phyloP scores from a whole-genome alignment of 2,329 filamentous ascomycete genomes.

The Calonectria multiphialidica region DNA sequence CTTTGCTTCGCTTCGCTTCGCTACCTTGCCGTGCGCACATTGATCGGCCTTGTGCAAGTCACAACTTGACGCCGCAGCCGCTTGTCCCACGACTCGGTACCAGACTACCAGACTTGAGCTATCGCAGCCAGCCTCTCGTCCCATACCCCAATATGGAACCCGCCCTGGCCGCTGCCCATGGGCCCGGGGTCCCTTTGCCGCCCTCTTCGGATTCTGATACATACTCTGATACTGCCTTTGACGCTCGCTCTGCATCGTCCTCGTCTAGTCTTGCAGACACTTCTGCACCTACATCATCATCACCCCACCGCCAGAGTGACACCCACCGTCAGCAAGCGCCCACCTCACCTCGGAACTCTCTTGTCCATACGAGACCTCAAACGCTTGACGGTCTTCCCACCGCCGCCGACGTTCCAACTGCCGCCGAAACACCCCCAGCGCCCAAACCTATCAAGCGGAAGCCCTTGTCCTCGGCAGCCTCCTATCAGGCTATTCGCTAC shows the following conservation, averaged over 20 bases:
- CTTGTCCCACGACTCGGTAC: constrained; percentile 13
- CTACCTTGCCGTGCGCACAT: constrained; percentile 7
- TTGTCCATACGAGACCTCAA: constrained; percentile 41
- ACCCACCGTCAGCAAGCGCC: constrained; percentile 25
- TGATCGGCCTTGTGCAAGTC: constrained; percentile 20
- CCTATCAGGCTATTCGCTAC: constrained; percentile 38
- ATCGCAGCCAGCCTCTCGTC: constrained; percentile 16
- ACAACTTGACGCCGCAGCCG: constrained; percentile 2
- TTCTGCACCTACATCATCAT: constrained; percentile 34
- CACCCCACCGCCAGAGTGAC: constrained; percentile 33
- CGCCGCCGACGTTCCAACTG: constrained; percentile 27
- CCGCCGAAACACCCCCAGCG: constrained; percentile 34
- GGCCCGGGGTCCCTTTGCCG: constrained; percentile 37
- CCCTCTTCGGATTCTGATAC: constrained; percentile 40
- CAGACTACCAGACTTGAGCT: constrained; percentile 4
- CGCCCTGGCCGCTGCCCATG: constrained; percentile 35
- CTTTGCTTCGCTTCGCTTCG: neutral
- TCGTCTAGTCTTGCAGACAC: constrained; percentile 31
- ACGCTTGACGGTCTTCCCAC: constrained; percentile 38
- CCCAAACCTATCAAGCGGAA: constrained; percentile 66
- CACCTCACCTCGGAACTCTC: constrained; percentile 30
- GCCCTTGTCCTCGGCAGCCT: constrained; percentile 66
- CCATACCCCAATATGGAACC: constrained; percentile 42
- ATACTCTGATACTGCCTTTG: constrained; percentile 40
- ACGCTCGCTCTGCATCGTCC: constrained; percentile 32